Percentiles rank a stretch among this genome's conserved stretches.
Evolutionary conservation across 2,329 filamentous ascomycete species (phyloP).

Genomic region (Paecilomyces formosus): DNA sequence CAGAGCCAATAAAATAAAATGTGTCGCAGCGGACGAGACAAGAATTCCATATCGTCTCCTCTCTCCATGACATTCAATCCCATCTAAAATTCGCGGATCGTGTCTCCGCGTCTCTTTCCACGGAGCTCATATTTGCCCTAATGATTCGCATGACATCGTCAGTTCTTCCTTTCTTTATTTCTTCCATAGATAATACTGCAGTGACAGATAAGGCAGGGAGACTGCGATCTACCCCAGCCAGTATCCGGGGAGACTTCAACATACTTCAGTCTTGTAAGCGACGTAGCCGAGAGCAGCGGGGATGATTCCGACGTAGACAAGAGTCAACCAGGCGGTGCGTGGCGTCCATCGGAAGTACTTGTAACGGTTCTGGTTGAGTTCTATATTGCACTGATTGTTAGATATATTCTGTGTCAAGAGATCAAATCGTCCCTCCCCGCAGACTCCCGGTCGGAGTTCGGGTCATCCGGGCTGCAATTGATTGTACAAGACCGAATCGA

Average conservation of each 20-base stretch:
- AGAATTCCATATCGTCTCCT: not conserved
- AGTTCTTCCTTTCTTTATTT: not conserved
- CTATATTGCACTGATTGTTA: conserved; percentile 40
- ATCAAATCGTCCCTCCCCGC: not conserved
- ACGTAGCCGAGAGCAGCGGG: conserved; percentile 64
- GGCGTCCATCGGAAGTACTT: conserved; percentile 94
- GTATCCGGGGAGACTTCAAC: conserved; percentile 29
- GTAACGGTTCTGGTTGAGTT: conserved; percentile 76
- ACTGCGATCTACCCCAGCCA: not conserved
- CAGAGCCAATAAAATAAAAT: conserved; percentile 3
- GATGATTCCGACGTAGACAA: conserved; percentile 68
- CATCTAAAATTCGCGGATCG: conserved; percentile 66
- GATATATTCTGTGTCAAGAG: conserved; percentile 6
- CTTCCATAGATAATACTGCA: not conserved
- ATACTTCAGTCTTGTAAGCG: conserved; percentile 78
- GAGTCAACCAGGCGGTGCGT: conserved; percentile 69
- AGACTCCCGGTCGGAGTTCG: not conserved
- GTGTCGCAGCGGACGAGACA: not conserved
- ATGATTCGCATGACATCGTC: conserved; percentile 11
- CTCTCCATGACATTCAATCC: conserved; percentile 12
- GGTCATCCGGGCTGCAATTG: not conserved
- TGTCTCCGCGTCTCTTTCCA: conserved; percentile 81
- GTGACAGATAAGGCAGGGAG: not conserved
- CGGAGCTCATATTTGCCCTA: conserved; percentile 82
- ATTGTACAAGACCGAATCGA: not conserved